phyloP scores from a whole-genome alignment of 2,329 filamentous ascomycete species.

The Talaromyces verruculosus region DNA sequence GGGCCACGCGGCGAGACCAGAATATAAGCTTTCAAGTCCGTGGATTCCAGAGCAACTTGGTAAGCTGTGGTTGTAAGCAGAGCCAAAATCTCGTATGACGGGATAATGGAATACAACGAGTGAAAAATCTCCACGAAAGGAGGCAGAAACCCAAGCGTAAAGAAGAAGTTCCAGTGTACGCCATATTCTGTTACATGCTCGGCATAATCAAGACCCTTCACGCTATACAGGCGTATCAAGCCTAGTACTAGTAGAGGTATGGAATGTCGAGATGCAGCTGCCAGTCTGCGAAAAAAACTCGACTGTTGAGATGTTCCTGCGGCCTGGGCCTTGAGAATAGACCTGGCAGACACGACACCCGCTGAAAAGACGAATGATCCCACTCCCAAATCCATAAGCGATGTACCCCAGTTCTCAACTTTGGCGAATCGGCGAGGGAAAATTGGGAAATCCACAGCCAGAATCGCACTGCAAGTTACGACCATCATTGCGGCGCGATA shows the following conservation, averaged over 20 bases:
- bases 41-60: conserved; percentile 73
- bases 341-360: conserved; percentile 83
- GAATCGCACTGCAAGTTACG: conserved; percentile 82
- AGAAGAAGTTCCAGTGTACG: conserved; percentile 99
- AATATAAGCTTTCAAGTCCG: conserved; percentile 76
- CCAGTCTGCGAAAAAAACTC: conserved; percentile 57
- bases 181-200: conserved; percentile 98
- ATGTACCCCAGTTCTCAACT: conserved; percentile 98
- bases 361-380: conserved; percentile 96
- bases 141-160: conserved; percentile 84
- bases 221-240: conserved; percentile 75
- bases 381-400: conserved; percentile 97
- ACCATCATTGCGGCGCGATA: conserved; percentile 92
- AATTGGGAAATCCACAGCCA: conserved; percentile 93
- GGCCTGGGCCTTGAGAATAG: conserved; percentile 69
- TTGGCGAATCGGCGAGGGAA: conserved; percentile 96
- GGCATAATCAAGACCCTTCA: conserved; percentile 93
- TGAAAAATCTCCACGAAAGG: conserved; percentile 86
- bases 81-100: conserved; percentile 74
- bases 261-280: conserved; percentile 72
- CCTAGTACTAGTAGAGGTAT: conserved; percentile 79
- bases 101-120: conserved; percentile 65
- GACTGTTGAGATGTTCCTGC: conserved; percentile 43
- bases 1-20: conserved; percentile 73
- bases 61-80: conserved; percentile 69